Conservation (phyloP, 768 basidiomycete genomes). For the Naematelia encephala region DNA sequence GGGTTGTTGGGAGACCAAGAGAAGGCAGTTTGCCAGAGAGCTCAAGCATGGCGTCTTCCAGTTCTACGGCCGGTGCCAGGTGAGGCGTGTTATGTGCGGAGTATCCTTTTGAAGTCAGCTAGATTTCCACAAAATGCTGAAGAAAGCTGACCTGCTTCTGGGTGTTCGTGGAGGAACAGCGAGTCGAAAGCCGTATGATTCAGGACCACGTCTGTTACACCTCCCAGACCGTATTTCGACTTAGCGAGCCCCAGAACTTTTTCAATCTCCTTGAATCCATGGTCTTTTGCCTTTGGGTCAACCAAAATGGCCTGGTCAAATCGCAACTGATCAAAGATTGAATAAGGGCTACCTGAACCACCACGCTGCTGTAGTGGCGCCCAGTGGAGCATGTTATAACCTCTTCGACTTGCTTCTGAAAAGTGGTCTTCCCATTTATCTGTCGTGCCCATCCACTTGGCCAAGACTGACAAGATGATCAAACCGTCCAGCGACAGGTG, state of each 20-base stretch:
- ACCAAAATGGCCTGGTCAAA: slow-evolving; percentile 75
- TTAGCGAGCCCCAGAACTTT: slow-evolving; percentile 58
- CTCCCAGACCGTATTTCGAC: slow-evolving; percentile 82
- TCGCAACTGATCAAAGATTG: slow-evolving; percentile 77
- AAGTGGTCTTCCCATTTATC: slow-evolving; percentile 74
- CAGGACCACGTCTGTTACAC: slow-evolving; percentile 89
- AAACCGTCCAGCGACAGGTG: slow-evolving; percentile 83
- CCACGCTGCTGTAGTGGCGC: slow-evolving; percentile 92
- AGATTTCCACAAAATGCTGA: neutral
- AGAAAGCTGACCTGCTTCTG: slow-evolving; percentile 75
- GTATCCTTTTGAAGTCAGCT: slow-evolving; percentile 60
- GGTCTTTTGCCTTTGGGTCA: slow-evolving; percentile 52
- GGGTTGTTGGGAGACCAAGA: slow-evolving; percentile 67
- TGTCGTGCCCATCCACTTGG: slow-evolving; percentile 96
- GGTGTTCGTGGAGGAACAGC: slow-evolving; percentile 85
- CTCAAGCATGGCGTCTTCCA: slow-evolving; percentile 79
- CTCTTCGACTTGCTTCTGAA: slow-evolving; percentile 75
- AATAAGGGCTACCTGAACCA: slow-evolving; percentile 85
- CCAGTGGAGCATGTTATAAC: slow-evolving; percentile 98
- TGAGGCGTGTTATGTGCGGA: slow-evolving; percentile 89
- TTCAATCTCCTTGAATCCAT: slow-evolving; percentile 62
- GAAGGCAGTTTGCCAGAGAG: slow-evolving; percentile 67
- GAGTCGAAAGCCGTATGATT: slow-evolving; percentile 97
- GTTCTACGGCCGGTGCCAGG: slow-evolving; percentile 82
- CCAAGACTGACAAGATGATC: slow-evolving; percentile 81